Percentiles rank a stretch among this genome's conserved stretches.
phyloP scores from a whole-genome alignment of 768 basidiomycete species.

The Amanita thiersii region DNA sequence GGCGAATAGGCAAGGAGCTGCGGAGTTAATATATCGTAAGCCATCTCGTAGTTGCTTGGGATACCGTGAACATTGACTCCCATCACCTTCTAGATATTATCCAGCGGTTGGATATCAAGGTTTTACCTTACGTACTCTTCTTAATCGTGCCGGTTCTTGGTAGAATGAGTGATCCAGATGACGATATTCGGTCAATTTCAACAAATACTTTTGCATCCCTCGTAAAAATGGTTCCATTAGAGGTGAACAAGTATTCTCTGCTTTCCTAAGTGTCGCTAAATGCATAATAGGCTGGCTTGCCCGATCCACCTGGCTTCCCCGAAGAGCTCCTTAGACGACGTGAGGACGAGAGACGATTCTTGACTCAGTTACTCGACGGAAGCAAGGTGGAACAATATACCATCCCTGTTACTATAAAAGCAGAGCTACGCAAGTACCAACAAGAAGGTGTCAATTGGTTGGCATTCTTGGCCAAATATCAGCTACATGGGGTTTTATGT shows the following conservation, averaged over 20 bases:
- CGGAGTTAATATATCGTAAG: constrained; percentile 89
- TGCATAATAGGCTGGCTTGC: constrained; percentile 74
- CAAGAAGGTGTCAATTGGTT: constrained; percentile 99
- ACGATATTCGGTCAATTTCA: constrained; percentile 84
- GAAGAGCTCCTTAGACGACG: constrained; percentile 80
- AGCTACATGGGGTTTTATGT: constrained; percentile 94
- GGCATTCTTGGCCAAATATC: constrained; percentile 96
- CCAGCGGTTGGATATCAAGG: constrained; percentile 85
- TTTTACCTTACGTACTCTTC: constrained; percentile 94
- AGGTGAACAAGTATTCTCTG: constrained; percentile 49
- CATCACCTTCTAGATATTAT: constrained; percentile 63
- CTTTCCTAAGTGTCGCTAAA: not conserved
- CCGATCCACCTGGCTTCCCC: constrained; percentile 91
- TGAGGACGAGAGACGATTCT: constrained; percentile 82
- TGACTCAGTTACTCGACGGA: constrained; percentile 91
- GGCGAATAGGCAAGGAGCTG: constrained; percentile 79
- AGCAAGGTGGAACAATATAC: constrained; percentile 87
- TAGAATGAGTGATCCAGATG: constrained; percentile 92
- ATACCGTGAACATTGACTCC: constrained; percentile 11
- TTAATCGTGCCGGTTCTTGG: constrained; percentile 94
- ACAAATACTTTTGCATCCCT: constrained; percentile 97
- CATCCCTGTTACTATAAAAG: constrained; percentile 83
- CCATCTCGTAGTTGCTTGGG: constrained; percentile 13
- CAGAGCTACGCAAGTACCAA: constrained; percentile 94
- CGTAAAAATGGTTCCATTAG: constrained; percentile 97